phyloP scores from a whole-genome alignment of 805 yeast genomes.

The Spathaspora sp. region DNA sequence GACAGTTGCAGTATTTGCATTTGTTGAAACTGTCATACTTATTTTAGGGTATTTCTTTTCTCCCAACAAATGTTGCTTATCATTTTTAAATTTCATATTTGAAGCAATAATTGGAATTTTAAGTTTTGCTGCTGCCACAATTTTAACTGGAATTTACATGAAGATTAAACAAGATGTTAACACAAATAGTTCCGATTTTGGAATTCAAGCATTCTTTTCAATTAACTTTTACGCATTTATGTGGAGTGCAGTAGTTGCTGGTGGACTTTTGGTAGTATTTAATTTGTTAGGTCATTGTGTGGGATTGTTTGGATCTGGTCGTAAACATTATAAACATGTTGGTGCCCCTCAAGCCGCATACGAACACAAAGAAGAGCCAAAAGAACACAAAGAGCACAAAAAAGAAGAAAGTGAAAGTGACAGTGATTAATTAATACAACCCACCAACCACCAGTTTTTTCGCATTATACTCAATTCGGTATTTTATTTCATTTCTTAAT shows the following conservation, averaged over 20 bases:
- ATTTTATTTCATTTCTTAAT: neutral
- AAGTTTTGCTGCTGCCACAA: constrained; percentile 46
- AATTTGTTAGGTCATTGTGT: constrained; percentile 40
- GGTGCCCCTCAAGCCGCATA: constrained; percentile 20
- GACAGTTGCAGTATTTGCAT: constrained; percentile 31
- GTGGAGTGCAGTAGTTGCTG: constrained; percentile 61
- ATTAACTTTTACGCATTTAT: constrained; percentile 52
- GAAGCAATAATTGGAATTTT: constrained; percentile 44
- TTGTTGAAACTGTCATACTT: constrained; percentile 48
- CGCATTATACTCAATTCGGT: neutral
- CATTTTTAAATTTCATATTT: constrained; percentile 42
- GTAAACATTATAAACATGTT: constrained; percentile 23
- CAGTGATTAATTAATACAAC: neutral
- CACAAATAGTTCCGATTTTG: constrained; percentile 43
- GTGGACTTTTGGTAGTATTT: constrained; percentile 26
- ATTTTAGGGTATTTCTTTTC: constrained; percentile 36
- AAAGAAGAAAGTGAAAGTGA: neutral
- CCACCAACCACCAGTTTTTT: too few species aligned
- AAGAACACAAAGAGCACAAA: neutral
- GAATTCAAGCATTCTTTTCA: constrained; percentile 52
- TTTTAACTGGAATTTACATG: constrained; percentile 61
- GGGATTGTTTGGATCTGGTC: constrained; percentile 33
- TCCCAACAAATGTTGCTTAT: constrained; percentile 43
- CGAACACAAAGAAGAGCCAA: constrained; percentile 10
- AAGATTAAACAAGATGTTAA: constrained; percentile 51